Percentiles rank a stretch among this genome's conserved stretches.
These are phyloP conservation scores for Halenospora varia DNA, from an alignment of 495 filamentous ascomycete species.

Conservation along the genomic window DNA sequence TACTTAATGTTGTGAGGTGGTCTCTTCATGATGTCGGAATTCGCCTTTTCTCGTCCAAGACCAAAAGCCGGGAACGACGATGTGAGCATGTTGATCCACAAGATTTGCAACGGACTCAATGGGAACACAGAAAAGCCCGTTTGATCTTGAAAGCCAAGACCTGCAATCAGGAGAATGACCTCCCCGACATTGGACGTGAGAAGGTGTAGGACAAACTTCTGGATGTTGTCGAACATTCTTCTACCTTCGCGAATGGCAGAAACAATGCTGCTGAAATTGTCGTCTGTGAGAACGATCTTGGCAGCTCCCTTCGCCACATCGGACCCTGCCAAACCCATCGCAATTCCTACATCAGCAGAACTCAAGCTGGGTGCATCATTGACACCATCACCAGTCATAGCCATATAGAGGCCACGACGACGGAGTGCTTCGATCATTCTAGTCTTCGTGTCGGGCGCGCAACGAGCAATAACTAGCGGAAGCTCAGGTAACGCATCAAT, in stretches of 20 bases:
- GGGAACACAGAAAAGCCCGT: slow-evolving; percentile 62
- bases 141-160: slow-evolving; percentile 62
- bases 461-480: slow-evolving; percentile 63
- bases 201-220: slow-evolving; percentile 70
- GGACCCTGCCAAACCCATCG: slow-evolving; percentile 79
- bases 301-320: slow-evolving; percentile 87
- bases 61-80: slow-evolving; percentile 66
- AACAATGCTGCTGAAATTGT: slow-evolving; percentile 67
- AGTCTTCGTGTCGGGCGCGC: slow-evolving; percentile 62
- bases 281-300: slow-evolving; percentile 84
- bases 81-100: slow-evolving; percentile 74
- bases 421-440: slow-evolving; percentile 67
- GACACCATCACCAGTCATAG: slow-evolving; percentile 73
- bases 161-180: slow-evolving; percentile 61
- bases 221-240: slow-evolving; percentile 71
- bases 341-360: slow-evolving; percentile 77
- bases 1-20: slow-evolving; percentile 58
- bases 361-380: slow-evolving; percentile 81
- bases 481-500: slow-evolving; percentile 55
- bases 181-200: slow-evolving; percentile 68
- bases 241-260: slow-evolving; percentile 64
- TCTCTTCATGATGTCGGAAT: slow-evolving; percentile 60
- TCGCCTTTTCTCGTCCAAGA: slow-evolving; percentile 62
- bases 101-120: slow-evolving; percentile 61
- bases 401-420: slow-evolving; percentile 52